Evolutionary conservation across 2,329 filamentous ascomycete genomes (phyloP).

Genomic region (Fusarium chlamydosporum): DNA sequence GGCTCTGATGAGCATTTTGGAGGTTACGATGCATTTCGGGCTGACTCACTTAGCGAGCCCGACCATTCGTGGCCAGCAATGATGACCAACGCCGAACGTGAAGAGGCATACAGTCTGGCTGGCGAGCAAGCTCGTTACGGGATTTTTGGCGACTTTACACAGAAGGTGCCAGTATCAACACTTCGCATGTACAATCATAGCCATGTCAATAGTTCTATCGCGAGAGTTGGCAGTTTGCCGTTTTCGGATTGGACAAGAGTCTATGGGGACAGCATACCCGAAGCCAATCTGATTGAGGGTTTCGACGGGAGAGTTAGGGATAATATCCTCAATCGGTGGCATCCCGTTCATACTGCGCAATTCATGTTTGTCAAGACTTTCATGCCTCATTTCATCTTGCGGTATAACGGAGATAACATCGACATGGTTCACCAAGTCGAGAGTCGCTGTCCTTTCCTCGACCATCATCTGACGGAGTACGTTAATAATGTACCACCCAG

Average conservation of each 20-base stretch:
- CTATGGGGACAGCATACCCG: not conserved
- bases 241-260: constrained; percentile 3
- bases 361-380: constrained; percentile 14
- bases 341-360: constrained; percentile 3
- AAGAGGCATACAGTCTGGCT: not conserved
- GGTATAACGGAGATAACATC: constrained; percentile 16
- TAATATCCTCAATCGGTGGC: constrained; percentile 1
- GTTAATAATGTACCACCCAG: constrained; percentile 13
- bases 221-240: constrained; percentile 9
- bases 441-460: constrained; percentile 16
- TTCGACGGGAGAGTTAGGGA: not conserved
- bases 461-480: constrained; percentile 12
- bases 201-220: constrained; percentile 7
- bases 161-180: not conserved
- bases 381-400: constrained; percentile 10
- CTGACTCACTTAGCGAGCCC: constrained; percentile 5
- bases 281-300: constrained; percentile 4
- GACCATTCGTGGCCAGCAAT: constrained; percentile 9
- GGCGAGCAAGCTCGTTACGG: constrained; percentile 1
- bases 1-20: constrained; percentile 12
- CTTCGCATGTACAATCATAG: not conserved
- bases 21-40: constrained; percentile 5
- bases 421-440: constrained; percentile 19
- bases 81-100: not conserved
- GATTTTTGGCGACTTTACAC: constrained; percentile 5